Conservation (phyloP, 306 rosid species). For the Vachellia pachyceras region DNA sequence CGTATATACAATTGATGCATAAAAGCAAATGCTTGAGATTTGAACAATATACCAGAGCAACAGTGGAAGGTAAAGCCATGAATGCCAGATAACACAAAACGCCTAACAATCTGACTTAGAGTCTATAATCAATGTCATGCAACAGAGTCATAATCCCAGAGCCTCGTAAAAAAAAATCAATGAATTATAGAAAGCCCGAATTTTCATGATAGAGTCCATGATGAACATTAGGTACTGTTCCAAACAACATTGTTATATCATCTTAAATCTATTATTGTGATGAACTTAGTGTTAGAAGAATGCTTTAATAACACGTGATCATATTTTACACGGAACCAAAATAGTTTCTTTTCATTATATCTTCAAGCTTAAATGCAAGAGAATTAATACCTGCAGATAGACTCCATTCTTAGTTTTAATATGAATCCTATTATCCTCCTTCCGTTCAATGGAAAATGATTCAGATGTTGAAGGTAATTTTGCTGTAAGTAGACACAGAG, state of each 20-base stretch:
- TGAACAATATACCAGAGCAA: background rate
- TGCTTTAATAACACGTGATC: constrained; percentile 4
- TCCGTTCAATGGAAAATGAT: constrained; percentile 65
- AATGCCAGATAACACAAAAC: background rate
- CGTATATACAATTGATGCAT: constrained; percentile 21
- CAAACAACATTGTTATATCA: constrained; percentile 2
- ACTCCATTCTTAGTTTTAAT: constrained; percentile 61
- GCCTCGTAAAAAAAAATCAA: background rate
- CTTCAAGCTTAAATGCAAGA: constrained; percentile 22
- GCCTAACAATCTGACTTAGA: background rate
- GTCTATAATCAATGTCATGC: background rate
- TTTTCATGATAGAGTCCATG: constrained; percentile 9
- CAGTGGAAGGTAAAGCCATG: background rate
- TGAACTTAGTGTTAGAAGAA: constrained; percentile 15
- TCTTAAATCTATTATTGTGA: constrained; percentile 5
- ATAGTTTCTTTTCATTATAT: constrained; percentile 9
- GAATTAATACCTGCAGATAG: constrained; percentile 71
- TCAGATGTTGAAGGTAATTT: constrained; percentile 62
- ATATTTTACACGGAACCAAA: constrained; percentile 24
- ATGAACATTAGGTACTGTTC: constrained; percentile 8
- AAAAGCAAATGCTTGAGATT: background rate
- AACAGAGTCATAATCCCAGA: background rate
- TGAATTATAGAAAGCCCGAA: constrained; percentile 18
- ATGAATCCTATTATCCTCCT: constrained; percentile 62
- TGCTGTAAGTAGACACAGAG: constrained; percentile 67